phyloP scores from a whole-genome alignment of 2,329 filamentous ascomycete genomes.

The Neofusicoccum parvum region DNA sequence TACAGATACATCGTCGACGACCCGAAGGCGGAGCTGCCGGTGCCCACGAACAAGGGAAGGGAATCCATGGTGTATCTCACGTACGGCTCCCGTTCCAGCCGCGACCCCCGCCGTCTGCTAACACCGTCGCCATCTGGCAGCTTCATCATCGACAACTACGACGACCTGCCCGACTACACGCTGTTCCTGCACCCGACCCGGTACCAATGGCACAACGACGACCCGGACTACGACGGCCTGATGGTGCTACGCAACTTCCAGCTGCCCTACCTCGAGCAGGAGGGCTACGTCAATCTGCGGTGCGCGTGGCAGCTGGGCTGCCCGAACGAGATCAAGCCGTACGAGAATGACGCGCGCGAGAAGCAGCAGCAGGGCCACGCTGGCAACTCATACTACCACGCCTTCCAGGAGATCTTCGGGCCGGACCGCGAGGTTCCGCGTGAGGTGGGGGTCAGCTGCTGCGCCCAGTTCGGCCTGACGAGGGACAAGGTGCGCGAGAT shows the following conservation, averaged over 20 bases:
- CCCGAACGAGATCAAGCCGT: slow-evolving; percentile 53
- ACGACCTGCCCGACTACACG: slow-evolving; percentile 42
- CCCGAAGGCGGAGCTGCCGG: slow-evolving; percentile 38
- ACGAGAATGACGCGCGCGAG: slow-evolving; percentile 41
- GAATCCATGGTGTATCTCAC: slow-evolving; percentile 55
- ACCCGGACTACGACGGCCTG: slow-evolving; percentile 54
- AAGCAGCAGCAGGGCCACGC: slow-evolving; percentile 48
- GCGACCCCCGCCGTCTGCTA: neutral
- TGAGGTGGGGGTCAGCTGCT: slow-evolving; percentile 54
- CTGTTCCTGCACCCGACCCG: slow-evolving; percentile 47
- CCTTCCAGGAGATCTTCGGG: slow-evolving; percentile 54
- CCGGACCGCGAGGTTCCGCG: slow-evolving; percentile 40
- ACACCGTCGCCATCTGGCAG: slow-evolving; percentile 26
- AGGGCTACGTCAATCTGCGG: slow-evolving; percentile 58
- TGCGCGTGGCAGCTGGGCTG: slow-evolving; percentile 57
- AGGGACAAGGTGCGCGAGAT: slow-evolving; percentile 49
- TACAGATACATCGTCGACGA: slow-evolving; percentile 49
- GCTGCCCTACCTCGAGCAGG: slow-evolving; percentile 49
- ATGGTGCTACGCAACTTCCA: slow-evolving; percentile 53
- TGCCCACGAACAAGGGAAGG: slow-evolving; percentile 51
- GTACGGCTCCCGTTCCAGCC: slow-evolving; percentile 30
- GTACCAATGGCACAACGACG: slow-evolving; percentile 55
- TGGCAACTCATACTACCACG: slow-evolving; percentile 51
- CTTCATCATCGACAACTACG: slow-evolving; percentile 46
- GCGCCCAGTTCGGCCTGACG: slow-evolving; percentile 58